Conservation (phyloP, 1,284 basidiomycete genomes). For the Somion occarium region DNA sequence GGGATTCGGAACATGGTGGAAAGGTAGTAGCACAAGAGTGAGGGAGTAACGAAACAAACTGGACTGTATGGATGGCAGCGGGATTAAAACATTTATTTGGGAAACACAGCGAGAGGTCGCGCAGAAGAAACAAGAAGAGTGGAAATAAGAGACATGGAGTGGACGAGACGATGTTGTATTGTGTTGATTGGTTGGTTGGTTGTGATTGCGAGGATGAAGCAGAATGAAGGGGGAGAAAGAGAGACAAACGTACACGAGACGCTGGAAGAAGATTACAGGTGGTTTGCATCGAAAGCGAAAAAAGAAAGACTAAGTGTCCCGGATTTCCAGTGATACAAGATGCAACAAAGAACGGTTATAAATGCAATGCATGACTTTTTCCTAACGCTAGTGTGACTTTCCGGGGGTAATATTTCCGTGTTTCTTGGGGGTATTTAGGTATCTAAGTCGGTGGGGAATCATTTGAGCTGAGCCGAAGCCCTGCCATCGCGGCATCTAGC, state of each 20-base stretch:
- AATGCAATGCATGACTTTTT: too few species aligned
- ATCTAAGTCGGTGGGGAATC: background rate
- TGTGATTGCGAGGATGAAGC: background rate
- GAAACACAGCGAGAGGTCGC: background rate
- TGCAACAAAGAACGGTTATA: too few species aligned
- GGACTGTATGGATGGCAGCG: too few species aligned
- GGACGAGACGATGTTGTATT: background rate
- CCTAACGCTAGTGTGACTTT: too few species aligned
- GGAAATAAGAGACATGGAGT: background rate
- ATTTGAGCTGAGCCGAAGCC: constrained; percentile 9
- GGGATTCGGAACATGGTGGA: too few species aligned
- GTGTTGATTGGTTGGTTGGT: background rate
- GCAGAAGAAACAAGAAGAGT: background rate
- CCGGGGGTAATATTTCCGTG: too few species aligned
- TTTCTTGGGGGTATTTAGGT: background rate
- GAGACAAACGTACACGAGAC: background rate
- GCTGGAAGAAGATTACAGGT: background rate
- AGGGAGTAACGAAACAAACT: background rate
- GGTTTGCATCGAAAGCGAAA: background rate
- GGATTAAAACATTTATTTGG: background rate
- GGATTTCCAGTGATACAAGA: too few species aligned
- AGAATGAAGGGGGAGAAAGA: background rate
- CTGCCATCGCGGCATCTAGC: constrained; percentile 23
- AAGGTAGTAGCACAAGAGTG: background rate
- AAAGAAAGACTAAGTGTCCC: background rate